These are phyloP conservation scores for Neltuma alba DNA, from an alignment of 306 rosid species.

Conservation along the genomic window DNA sequence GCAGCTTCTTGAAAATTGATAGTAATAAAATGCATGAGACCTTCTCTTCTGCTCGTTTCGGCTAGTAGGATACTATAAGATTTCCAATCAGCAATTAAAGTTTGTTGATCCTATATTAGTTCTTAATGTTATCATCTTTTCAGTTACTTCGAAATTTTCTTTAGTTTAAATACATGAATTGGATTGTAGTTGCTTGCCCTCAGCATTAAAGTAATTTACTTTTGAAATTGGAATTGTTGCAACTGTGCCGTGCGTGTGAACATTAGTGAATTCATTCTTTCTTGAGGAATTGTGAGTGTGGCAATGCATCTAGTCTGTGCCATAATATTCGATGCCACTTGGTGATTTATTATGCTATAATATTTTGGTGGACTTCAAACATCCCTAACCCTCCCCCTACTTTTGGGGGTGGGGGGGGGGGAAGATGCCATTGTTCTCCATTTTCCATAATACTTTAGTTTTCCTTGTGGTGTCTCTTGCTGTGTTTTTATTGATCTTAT, in stretches of 20 bases:
- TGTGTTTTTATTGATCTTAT: background rate
- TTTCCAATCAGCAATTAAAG: no score
- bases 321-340: background rate
- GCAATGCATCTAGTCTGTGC: background rate
- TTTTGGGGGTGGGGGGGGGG: no score
- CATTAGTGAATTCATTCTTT: background rate
- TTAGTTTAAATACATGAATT: background rate
- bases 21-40: no score
- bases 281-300: slow-evolving; percentile 7
- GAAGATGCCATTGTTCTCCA: background rate
- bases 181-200: background rate
- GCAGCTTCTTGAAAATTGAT: background rate
- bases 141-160: background rate
- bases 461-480: background rate
- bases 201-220: slow-evolving; percentile 11
- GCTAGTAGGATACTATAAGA: no score
- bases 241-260: background rate
- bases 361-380: background rate
- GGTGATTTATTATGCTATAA: background rate
- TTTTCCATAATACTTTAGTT: background rate
- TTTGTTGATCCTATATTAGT: background rate
- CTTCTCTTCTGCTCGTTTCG: no score
- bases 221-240: slow-evolving; percentile 1
- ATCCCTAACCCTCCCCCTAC: background rate
- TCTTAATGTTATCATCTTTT: background rate